A percentile compares a stretch with the other conserved stretches of the same genome.
These are phyloP conservation scores for Barnettozyma californica DNA, from an alignment of 805 yeast species.

Conservation along the genomic window DNA sequence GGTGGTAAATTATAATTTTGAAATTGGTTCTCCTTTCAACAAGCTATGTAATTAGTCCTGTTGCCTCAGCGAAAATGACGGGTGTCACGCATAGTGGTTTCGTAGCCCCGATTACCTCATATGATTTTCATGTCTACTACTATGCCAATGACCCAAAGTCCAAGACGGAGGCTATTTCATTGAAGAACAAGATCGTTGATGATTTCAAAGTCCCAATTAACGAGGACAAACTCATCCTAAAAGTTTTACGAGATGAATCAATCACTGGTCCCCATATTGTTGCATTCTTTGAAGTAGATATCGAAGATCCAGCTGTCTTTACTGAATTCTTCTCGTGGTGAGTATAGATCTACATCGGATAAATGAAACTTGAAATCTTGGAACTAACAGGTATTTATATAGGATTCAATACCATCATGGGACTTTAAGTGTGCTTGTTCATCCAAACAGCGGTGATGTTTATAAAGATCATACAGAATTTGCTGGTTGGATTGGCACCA, in stretches of 20 bases:
- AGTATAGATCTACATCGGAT: not conserved
- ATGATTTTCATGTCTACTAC: constrained; percentile 51
- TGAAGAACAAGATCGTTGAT: constrained; percentile 35
- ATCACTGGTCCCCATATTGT: constrained; percentile 40
- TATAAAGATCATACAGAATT: constrained; percentile 41
- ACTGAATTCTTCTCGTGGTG: constrained; percentile 37
- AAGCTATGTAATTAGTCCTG: too few species aligned
- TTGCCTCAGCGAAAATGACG: too few species aligned
- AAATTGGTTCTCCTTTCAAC: too few species aligned
- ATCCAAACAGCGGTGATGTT: constrained; percentile 40
- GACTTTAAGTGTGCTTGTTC: constrained; percentile 43
- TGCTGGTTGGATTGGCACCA: constrained; percentile 50
- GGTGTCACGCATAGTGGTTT: constrained; percentile 1
- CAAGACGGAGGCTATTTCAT: constrained; percentile 29
- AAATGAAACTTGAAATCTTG: not conserved
- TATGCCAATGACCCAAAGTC: constrained; percentile 30
- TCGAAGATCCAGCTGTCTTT: constrained; percentile 37
- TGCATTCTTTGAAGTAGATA: constrained; percentile 49
- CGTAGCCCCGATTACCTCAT: constrained; percentile 28
- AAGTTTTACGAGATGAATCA: constrained; percentile 8
- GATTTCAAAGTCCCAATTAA: constrained; percentile 34
- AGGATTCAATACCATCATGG: constrained; percentile 45
- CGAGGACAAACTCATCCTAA: constrained; percentile 21
- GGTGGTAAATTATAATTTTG: too few species aligned
- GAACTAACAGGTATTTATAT: not conserved